Conservation (phyloP, 495 filamentous ascomycete species). For the Cairneyella variabilis region DNA sequence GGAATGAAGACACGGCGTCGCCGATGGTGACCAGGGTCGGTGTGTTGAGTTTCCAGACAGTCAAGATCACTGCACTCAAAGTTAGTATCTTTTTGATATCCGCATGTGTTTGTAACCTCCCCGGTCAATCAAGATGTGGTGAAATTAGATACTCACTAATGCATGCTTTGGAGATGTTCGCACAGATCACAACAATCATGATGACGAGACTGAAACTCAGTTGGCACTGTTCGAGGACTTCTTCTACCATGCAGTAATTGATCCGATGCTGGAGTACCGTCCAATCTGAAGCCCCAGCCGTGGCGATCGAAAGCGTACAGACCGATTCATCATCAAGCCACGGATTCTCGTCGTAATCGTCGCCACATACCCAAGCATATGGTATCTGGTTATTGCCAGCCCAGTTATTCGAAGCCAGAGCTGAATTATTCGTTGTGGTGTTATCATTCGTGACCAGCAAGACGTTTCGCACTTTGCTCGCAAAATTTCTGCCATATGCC, state of each 20-base stretch:
- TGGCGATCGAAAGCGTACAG: background rate
- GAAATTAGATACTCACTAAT: slow-evolving; percentile 25
- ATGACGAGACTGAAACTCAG: slow-evolving; percentile 39
- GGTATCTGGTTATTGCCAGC: background rate
- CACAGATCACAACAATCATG: slow-evolving; percentile 36
- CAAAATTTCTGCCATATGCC: slow-evolving; percentile 28
- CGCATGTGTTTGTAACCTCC: too few species aligned
- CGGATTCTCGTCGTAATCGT: background rate
- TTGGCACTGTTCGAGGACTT: slow-evolving; percentile 29
- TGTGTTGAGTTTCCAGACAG: slow-evolving; percentile 16
- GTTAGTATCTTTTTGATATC: too few species aligned
- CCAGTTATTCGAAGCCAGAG: background rate
- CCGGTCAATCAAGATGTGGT: too few species aligned
- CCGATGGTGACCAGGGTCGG: slow-evolving; percentile 43
- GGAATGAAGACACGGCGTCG: slow-evolving; percentile 48
- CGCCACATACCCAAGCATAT: slow-evolving; percentile 11
- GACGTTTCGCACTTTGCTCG: slow-evolving; percentile 28
- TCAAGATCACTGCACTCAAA: slow-evolving; percentile 30
- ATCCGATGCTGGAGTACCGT: background rate
- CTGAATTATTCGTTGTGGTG: background rate
- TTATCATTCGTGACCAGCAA: slow-evolving; percentile 26
- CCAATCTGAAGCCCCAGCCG: background rate
- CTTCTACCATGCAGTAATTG: slow-evolving; percentile 8
- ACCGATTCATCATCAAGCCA: background rate
- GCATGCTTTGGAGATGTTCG: slow-evolving; percentile 33